phyloP scores from a whole-genome alignment of 2,329 filamentous ascomycete species.

The Arthrobotrys musiformis region DNA sequence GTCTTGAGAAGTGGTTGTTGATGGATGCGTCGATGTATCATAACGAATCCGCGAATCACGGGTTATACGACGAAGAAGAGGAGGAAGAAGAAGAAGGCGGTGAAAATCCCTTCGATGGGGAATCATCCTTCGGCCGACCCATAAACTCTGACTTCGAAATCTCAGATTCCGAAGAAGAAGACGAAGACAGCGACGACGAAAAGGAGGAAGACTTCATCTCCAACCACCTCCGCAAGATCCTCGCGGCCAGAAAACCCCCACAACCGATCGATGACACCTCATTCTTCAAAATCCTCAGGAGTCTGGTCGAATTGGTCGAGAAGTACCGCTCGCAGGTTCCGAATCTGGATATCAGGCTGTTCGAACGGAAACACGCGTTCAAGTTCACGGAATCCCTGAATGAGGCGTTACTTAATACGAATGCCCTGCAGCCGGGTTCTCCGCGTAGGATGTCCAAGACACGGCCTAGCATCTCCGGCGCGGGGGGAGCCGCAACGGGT shows the following conservation, averaged over 20 bases:
- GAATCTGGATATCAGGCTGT: conserved; percentile 66
- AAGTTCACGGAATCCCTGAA: conserved; percentile 65
- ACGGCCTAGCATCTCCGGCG: conserved; percentile 24
- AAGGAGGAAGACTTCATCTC: conserved; percentile 45
- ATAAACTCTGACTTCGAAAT: conserved; percentile 26
- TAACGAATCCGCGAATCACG: conserved; percentile 62
- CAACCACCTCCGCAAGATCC: conserved; percentile 48
- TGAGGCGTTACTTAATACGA: conserved; percentile 60
- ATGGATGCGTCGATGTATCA: conserved; percentile 75
- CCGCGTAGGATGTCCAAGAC: conserved; percentile 33
- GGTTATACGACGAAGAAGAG: conserved; percentile 61
- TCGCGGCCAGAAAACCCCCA: conserved; percentile 62
- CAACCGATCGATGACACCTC: conserved; percentile 31
- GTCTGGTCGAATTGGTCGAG: conserved; percentile 63
- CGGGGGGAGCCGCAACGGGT: too few species aligned
- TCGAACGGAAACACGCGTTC: conserved; percentile 67
- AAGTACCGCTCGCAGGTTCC: conserved; percentile 65
- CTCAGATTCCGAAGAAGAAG: neutral
- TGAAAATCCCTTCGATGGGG: conserved; percentile 57
- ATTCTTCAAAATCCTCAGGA: conserved; percentile 62
- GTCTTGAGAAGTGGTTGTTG: conserved; percentile 89
- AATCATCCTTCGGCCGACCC: conserved; percentile 23
- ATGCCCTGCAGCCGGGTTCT: conserved; percentile 57
- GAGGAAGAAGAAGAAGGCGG: conserved; percentile 58
- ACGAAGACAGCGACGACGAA: conserved; percentile 36